Evolutionary conservation across 2,329 filamentous ascomycete genomes (phyloP).

Genomic region (Hymenoscyphus fructigenus): DNA sequence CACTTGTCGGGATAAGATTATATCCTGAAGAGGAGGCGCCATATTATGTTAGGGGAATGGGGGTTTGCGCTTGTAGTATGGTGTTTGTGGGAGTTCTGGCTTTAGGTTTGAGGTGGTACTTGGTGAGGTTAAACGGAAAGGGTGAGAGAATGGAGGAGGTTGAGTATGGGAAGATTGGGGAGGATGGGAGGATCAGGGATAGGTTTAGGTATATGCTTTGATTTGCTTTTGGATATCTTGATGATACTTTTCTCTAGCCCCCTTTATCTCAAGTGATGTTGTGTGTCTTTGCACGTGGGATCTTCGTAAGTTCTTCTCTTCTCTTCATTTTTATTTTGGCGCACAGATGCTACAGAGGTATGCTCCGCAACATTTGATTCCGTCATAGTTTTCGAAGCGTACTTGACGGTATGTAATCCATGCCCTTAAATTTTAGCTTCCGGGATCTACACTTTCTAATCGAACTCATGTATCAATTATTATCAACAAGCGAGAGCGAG

Average conservation of each 20-base stretch:
- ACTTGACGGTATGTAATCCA: no score
- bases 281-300: neutral
- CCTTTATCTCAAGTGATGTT: neutral
- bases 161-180: constrained; percentile 23
- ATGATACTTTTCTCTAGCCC: neutral
- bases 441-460: no score
- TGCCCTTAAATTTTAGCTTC: no score
- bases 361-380: no score
- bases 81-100: constrained; percentile 44
- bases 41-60: constrained; percentile 50
- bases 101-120: constrained; percentile 40
- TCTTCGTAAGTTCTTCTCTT: neutral
- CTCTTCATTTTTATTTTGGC: neutral
- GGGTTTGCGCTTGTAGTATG: constrained; percentile 51
- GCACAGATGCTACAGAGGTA: no score
- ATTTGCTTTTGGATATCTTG: neutral
- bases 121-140: constrained; percentile 29
- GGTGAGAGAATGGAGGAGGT: neutral
- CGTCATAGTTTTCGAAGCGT: no score
- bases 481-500: neutral
- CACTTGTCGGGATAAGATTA: constrained; percentile 51
- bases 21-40: constrained; percentile 52
- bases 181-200: constrained; percentile 13
- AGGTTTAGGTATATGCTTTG: constrained; percentile 9
- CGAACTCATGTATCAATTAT: no score